Evolutionary conservation across 306 rosid genomes (phyloP), one percentile per base, ranked within the genome.

Genomic region (Gleditsia sinensis): DNA sequence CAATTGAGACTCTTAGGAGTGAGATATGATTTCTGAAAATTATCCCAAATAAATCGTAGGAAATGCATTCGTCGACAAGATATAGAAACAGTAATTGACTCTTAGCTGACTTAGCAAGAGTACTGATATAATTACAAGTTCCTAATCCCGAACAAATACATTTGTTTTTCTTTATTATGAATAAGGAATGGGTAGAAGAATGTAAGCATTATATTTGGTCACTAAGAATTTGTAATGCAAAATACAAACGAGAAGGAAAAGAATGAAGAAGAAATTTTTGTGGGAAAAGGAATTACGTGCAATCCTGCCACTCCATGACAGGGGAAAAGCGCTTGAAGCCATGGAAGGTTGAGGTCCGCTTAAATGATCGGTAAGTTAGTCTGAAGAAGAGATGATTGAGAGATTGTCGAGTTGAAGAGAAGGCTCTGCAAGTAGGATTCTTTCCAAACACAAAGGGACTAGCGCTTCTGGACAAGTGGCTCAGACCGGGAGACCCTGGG

Each of bases 301-400:
- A 91, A 84, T 94, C 92, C 87, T 92, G 96, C 98, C 98, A 94
- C 82, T 90, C 76, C 98, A 94, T 94, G 80, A 91, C 91, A 36
- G 97, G 88, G 56, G 90, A 78, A 71, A 80, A 13, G 58, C 79
- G 73, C 63, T 84, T 87, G 75, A 71, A 59, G 61, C 69, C 83
- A 46, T 71, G 86, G 76, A 24, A 56, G 45, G 70, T 49, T 5
- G 94, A 69, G 75, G 78, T 65, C 49, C 76, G 82, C 50, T 79
- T 75, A 27, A 83, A 61, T 21, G 81, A 70, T 19, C 78, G 14
- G 32, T 34, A 57, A 50, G 87, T 74, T 79, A 70, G 77, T 65
- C 27, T 86, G 75, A 87, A 84, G 75, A 81, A 59, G 32, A 71
- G 70, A 45, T 39, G 81, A 36, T 62, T 50, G 37, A 83, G 63